Conservation (phyloP, 2,329 filamentous ascomycete species). For the Fusarium chlamydosporum region DNA sequence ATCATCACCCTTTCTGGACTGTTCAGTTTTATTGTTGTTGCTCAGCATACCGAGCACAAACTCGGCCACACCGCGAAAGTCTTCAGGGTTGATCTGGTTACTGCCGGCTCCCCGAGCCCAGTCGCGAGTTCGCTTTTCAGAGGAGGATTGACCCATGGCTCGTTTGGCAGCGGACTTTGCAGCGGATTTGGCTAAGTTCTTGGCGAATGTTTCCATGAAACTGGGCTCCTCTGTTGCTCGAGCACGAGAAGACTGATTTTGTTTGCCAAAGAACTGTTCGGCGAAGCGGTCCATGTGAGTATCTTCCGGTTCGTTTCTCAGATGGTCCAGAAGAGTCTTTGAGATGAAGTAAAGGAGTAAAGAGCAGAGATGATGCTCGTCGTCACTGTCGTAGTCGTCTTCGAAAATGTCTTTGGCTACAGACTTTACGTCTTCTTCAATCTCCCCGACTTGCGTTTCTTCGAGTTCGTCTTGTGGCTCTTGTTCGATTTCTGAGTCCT, state of each 20-base stretch:
- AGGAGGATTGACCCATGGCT: slow-evolving; percentile 39
- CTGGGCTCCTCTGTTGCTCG: slow-evolving; percentile 35
- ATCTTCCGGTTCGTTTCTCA: slow-evolving; percentile 13
- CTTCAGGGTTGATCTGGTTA: slow-evolving; percentile 41
- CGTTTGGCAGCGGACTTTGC: slow-evolving; percentile 47
- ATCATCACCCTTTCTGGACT: slow-evolving; percentile 22
- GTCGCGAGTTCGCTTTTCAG: slow-evolving; percentile 31
- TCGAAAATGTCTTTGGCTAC: background rate
- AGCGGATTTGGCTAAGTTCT: slow-evolving; percentile 46
- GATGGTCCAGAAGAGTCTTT: slow-evolving; percentile 38
- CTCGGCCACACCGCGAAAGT: slow-evolving; percentile 44
- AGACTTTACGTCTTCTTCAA: slow-evolving; percentile 15
- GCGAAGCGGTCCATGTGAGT: slow-evolving; percentile 45
- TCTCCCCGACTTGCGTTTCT: slow-evolving; percentile 9
- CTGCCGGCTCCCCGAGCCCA: slow-evolving; percentile 17
- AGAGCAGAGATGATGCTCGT: slow-evolving; percentile 43
- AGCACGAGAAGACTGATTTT: slow-evolving; percentile 28
- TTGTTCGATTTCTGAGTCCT: slow-evolving; percentile 15
- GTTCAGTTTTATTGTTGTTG: slow-evolving; percentile 26
- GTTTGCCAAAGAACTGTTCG: slow-evolving; percentile 45
- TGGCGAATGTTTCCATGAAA: slow-evolving; percentile 47
- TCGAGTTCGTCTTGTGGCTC: slow-evolving; percentile 6
- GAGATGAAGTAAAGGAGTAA: slow-evolving; percentile 44
- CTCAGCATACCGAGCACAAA: slow-evolving; percentile 47
- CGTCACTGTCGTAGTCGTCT: slow-evolving; percentile 37